Conservation (phyloP, 495 filamentous ascomycete species). For the Filosporella fistucella region DNA sequence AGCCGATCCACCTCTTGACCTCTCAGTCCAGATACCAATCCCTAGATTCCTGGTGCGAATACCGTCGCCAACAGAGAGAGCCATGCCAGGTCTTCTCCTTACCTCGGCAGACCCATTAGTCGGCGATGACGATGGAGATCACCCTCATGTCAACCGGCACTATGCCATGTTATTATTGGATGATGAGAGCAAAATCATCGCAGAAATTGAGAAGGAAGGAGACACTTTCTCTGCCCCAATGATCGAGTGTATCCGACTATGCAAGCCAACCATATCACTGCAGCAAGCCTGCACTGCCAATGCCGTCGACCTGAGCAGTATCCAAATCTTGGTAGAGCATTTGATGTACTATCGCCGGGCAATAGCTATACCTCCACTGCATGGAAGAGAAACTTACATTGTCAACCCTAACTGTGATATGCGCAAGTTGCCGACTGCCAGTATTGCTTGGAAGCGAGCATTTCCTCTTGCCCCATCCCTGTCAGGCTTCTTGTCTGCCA, state of each 20-base stretch:
- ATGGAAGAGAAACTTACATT: conserved; percentile 88
- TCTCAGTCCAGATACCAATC: conserved; percentile 84
- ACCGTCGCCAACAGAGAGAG: conserved; percentile 59
- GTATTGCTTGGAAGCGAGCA: conserved; percentile 61
- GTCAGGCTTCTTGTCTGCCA: conserved; percentile 74
- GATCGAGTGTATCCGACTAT: conserved; percentile 76
- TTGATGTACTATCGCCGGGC: conserved; percentile 94
- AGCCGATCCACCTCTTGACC: conserved; percentile 43
- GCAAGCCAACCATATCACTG: conserved; percentile 73
- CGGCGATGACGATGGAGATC: conserved; percentile 57
- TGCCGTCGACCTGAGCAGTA: conserved; percentile 67
- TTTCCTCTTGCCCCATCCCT: conserved; percentile 81
- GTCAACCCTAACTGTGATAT: conserved; percentile 88
- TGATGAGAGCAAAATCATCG: conserved; percentile 75
- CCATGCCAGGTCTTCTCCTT: conserved; percentile 71
- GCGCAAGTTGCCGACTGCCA: conserved; percentile 64
- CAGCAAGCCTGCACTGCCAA: conserved; percentile 68
- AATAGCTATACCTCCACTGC: conserved; percentile 85
- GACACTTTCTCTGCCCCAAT: conserved; percentile 68
- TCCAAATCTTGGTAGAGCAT: conserved; percentile 82
- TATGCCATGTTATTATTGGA: conserved; percentile 82
- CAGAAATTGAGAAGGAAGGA: conserved; percentile 74
- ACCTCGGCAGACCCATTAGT: conserved; percentile 77
- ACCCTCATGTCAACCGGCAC: conserved; percentile 68
- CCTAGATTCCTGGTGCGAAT: conserved; percentile 70